phyloP scores from a whole-genome alignment of 805 yeast genomes.

The Cyberlindnera lachancei region DNA sequence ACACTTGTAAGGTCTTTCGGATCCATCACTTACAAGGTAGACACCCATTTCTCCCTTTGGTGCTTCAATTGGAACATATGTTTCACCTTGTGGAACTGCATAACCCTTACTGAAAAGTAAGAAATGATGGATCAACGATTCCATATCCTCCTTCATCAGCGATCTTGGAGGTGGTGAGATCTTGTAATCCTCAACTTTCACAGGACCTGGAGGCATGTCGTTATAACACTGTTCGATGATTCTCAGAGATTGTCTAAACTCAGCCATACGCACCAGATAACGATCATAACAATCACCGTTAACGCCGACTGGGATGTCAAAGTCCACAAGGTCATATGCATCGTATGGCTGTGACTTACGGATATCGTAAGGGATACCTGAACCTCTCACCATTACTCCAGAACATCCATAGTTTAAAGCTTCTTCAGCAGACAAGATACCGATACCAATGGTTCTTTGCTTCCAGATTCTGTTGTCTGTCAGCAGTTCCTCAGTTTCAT shows the following conservation, averaged over 20 bases:
- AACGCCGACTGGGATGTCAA: conserved; percentile 78
- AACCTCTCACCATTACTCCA: conserved; percentile 88
- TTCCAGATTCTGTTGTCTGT: conserved; percentile 92
- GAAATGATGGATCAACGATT: conserved; percentile 85
- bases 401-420: conserved; percentile 74
- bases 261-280: conserved; percentile 82
- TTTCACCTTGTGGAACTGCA: conserved; percentile 85
- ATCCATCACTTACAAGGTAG: conserved; percentile 80
- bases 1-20: conserved; percentile 87
- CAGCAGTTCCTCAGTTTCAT: conserved; percentile 82
- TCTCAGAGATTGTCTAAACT: conserved; percentile 84
- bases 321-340: conserved; percentile 80
- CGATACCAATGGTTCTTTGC: conserved; percentile 76
- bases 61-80: conserved; percentile 87
- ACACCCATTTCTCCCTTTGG: conserved; percentile 96
- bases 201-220: conserved; percentile 89
- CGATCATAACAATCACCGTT: conserved; percentile 92
- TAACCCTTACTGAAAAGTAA: conserved; percentile 82
- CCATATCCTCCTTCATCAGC: conserved; percentile 88
- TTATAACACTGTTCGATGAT: conserved; percentile 86
- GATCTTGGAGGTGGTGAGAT: conserved; percentile 76
- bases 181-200: conserved; percentile 85
- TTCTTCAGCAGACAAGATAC: conserved; percentile 78
- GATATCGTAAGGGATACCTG: conserved; percentile 82
- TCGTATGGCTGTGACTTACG: conserved; percentile 86